phyloP scores from a whole-genome alignment of 495 filamentous ascomycete species.

The Neurospora sp. region DNA sequence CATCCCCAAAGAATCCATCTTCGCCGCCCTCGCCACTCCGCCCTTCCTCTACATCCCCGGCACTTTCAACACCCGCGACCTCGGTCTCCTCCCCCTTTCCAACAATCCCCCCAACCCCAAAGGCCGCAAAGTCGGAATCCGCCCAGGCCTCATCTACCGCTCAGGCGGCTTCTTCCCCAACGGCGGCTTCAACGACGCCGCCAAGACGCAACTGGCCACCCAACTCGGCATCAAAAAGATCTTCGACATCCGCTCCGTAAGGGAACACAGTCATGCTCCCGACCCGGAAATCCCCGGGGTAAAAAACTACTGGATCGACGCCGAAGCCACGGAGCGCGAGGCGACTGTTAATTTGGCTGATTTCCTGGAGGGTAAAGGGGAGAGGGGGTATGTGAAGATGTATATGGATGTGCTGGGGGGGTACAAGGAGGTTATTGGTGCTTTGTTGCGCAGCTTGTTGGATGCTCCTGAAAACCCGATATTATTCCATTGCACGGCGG shows the following conservation, averaged over 20 bases:
- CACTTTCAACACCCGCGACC: slow-evolving; percentile 45
- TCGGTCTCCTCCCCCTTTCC: slow-evolving; percentile 34
- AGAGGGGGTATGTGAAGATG: slow-evolving; percentile 29
- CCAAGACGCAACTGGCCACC: slow-evolving; percentile 27
- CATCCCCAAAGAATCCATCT: slow-evolving; percentile 19
- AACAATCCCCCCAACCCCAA: not conserved
- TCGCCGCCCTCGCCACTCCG: slow-evolving; percentile 26
- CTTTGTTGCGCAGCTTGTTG: slow-evolving; percentile 29
- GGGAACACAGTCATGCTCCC: slow-evolving; percentile 25
- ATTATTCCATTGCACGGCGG: slow-evolving; percentile 46
- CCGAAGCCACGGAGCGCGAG: slow-evolving; percentile 16
- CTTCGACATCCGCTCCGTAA: slow-evolving; percentile 34
- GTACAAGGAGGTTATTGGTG: slow-evolving; percentile 25
- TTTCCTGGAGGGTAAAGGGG: slow-evolving; percentile 33
- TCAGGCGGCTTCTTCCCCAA: slow-evolving; percentile 33
- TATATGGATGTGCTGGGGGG: slow-evolving; percentile 32
- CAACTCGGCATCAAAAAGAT: slow-evolving; percentile 30
- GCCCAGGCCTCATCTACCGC: slow-evolving; percentile 40
- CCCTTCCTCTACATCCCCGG: slow-evolving; percentile 47
- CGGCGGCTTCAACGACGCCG: slow-evolving; percentile 21
- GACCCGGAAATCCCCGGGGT: slow-evolving; percentile 31
- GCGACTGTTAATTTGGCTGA: slow-evolving; percentile 18
- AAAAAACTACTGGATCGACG: slow-evolving; percentile 28
- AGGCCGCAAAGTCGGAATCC: slow-evolving; percentile 12
- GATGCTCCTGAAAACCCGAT: slow-evolving; percentile 25